Evolutionary conservation across 148 eudicot genomes (phyloP).

Genomic region (Rhododendron vialii): DNA sequence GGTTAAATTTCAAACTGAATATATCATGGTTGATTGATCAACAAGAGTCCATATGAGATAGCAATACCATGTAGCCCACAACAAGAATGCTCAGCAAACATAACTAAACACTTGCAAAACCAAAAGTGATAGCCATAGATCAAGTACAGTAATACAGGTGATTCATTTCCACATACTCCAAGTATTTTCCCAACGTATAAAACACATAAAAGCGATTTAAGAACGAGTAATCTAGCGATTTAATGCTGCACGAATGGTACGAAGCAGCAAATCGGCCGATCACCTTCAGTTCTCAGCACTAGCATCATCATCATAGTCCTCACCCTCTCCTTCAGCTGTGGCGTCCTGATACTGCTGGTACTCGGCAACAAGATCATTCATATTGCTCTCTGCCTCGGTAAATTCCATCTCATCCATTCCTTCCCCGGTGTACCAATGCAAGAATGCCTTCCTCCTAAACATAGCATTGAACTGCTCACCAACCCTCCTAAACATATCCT

Average conservation of each 20-base stretch:
- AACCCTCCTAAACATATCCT: constrained; percentile 24
- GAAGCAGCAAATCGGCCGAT: neutral
- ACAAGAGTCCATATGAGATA: neutral
- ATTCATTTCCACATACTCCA: neutral
- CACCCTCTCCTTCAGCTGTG: constrained; percentile 15
- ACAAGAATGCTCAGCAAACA: neutral
- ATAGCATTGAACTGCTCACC: constrained; percentile 21
- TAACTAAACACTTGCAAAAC: neutral
- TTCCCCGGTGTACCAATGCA: constrained; percentile 24
- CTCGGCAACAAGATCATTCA: constrained; percentile 24
- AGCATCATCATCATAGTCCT: constrained; percentile 13
- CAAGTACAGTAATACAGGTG: neutral
- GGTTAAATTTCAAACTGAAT: neutral
- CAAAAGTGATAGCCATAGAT: neutral
- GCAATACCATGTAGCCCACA: neutral
- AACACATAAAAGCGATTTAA: too few relatives aligned
- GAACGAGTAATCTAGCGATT: too few relatives aligned
- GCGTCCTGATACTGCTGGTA: constrained; percentile 27
- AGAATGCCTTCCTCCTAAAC: constrained; percentile 23
- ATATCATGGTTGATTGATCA: neutral
- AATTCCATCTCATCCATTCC: constrained; percentile 28
- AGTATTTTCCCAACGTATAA: neutral
- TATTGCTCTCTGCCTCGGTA: constrained; percentile 17
- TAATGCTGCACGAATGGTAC: neutral
- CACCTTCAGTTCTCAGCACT: neutral